These are phyloP conservation scores for Dryas drummondii DNA, from an alignment of 306 rosid genomes.

Conservation along the genomic window DNA sequence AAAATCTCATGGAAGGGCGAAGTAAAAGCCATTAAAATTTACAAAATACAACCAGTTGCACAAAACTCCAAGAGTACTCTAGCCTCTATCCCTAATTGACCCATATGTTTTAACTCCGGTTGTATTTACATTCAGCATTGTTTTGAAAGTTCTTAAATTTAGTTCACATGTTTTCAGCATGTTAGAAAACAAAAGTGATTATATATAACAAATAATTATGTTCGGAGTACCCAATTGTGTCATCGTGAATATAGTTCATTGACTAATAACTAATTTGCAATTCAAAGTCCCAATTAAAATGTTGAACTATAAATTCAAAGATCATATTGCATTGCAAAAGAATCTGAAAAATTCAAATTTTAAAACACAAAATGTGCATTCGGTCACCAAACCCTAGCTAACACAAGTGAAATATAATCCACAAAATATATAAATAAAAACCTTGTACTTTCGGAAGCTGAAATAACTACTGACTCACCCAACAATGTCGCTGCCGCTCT, in stretches of 20 bases:
- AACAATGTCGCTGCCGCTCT: slow-evolving; percentile 19
- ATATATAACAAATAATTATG: background rate
- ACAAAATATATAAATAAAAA: background rate
- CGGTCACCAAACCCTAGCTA: background rate
- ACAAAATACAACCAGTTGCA: background rate
- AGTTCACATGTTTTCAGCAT: background rate
- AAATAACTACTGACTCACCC: slow-evolving; percentile 29
- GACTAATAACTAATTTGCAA: background rate
- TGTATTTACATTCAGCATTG: background rate
- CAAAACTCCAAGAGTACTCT: background rate
- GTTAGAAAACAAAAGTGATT: background rate
- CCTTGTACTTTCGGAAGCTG: background rate
- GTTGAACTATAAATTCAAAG: background rate
- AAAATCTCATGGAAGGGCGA: background rate
- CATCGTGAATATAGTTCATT: background rate
- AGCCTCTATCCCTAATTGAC: background rate
- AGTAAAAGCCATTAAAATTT: background rate
- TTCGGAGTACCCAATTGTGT: background rate
- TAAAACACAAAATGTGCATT: background rate
- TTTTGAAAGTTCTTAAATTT: background rate
- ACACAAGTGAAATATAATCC: background rate
- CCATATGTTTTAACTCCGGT: background rate
- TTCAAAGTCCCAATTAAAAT: background rate
- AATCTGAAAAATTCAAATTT: background rate
- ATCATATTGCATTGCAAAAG: background rate